Evolutionary conservation across 768 basidiomycete species (phyloP), one percentile per base, ranked within the genome.

Genomic region (Xanthoconium stramineum): DNA sequence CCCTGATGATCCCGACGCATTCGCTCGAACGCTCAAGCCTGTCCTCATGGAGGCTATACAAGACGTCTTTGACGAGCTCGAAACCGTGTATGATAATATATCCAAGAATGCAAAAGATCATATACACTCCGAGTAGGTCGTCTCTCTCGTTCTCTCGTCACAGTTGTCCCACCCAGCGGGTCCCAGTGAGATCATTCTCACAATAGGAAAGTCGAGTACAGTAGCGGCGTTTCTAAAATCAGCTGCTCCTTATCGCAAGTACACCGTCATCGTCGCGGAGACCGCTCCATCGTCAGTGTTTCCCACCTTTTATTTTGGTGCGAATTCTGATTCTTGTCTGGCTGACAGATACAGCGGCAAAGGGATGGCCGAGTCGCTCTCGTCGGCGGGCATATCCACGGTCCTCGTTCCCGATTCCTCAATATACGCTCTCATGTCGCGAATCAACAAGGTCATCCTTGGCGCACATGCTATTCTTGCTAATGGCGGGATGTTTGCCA

Each of bases 361-460:
- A 58, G 82, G 84, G 58, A 89, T 95, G 84, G 93, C 95, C 1
- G 76, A 83, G 62, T 82, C 88, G 3, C 79, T 98, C 24, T 91
- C 94, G 5, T 75, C 83, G 5, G 81, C 85, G 15, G 86, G 72
- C 39, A 94, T 98, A 60, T 92, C 92, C 7, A 96, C 94, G n/a
- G 90, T 98, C 69, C 88, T 99, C 47, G 88, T 98, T 50, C 96
- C 97, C 40, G 96, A 98, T 72, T 94, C 93, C 9, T 94, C 94
- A 28, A 87, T 98, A 69, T 96, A 90, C 68, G 93, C 94, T 12
- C 81, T 99, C 60, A 92, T 98, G 86, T 96, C 97, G 6, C 86
- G 96, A 57, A 90, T 96, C 58, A 96, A 94, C 76, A 99, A 99
- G 73, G 89, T 98, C 62, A 85, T 99, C 56, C 80, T 99, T 45